Conservation (phyloP, 2,329 filamentous ascomycete genomes). For the Alternaria ethzedia region DNA sequence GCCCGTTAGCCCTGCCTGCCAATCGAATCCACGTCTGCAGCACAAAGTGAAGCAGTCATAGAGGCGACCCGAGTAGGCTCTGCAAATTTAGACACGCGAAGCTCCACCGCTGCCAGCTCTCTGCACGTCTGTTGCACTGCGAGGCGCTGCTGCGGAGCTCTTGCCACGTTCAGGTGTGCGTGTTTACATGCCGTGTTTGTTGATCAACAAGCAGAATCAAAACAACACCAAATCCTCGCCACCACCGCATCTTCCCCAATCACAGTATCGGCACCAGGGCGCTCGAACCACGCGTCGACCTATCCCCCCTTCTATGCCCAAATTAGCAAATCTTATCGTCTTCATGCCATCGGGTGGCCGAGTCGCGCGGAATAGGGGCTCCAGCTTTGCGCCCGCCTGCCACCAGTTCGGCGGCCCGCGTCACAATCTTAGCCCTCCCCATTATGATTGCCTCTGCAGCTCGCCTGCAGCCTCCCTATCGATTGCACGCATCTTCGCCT, state of each 20-base stretch:
- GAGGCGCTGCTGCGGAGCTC: slow-evolving; percentile 11
- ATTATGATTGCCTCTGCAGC: slow-evolving; percentile 38
- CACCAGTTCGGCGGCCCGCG: slow-evolving; percentile 24
- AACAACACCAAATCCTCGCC: slow-evolving; percentile 12
- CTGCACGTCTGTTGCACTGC: slow-evolving; percentile 4
- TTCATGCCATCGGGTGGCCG: slow-evolving; percentile 22
- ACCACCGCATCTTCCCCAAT: slow-evolving; percentile 6
- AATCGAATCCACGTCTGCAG: slow-evolving; percentile 21
- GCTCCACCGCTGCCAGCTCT: not conserved
- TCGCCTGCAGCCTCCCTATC: slow-evolving; percentile 23
- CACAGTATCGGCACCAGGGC: slow-evolving; percentile 14
- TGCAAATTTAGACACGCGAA: not conserved
- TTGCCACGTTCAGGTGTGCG: not conserved
- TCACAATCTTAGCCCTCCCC: slow-evolving; percentile 35
- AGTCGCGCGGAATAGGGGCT: slow-evolving; percentile 21
- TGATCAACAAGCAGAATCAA: slow-evolving; percentile 13
- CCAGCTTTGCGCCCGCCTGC: slow-evolving; percentile 17
- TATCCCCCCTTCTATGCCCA: slow-evolving; percentile 13
- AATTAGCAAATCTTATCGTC: slow-evolving; percentile 29
- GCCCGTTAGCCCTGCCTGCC: slow-evolving; percentile 22
- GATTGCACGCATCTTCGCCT: slow-evolving; percentile 13
- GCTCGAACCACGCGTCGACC: slow-evolving; percentile 13
- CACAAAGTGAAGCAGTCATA: slow-evolving; percentile 23
- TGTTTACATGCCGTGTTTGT: slow-evolving; percentile 10
- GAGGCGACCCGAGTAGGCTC: not conserved